Conservation (phyloP, 106 monocot genomes). For the Dioscorea zingiberensis region DNA sequence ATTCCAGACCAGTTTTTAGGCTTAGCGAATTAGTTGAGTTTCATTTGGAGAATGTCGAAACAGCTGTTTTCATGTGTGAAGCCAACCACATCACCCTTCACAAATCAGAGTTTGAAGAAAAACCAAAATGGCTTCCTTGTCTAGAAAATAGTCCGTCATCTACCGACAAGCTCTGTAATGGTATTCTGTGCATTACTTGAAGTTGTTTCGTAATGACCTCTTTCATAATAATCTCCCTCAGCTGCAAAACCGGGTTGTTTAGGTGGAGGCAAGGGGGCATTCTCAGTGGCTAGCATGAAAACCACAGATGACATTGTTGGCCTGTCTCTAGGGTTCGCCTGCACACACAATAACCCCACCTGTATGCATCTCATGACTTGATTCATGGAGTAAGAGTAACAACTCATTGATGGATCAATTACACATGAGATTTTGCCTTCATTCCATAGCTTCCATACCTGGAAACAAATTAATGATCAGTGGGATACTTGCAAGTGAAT, state of each 20-base stretch:
- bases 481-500: too few relatives aligned
- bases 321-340: conserved; percentile 12
- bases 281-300: conserved; percentile 16
- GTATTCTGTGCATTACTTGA: background rate
- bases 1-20: too few relatives aligned
- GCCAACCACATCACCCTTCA: too few relatives aligned
- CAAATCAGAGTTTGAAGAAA: too few relatives aligned
- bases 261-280: background rate
- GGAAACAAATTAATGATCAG: background rate
- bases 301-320: conserved; percentile 16
- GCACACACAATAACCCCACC: conserved; percentile 19
- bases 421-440: conserved; percentile 11
- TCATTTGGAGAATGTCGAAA: too few relatives aligned
- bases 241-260: conserved; percentile 9
- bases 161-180: conserved; percentile 1
- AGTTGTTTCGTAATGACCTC: too few relatives aligned
- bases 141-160: too few relatives aligned
- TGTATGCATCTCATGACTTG: conserved; percentile 16
- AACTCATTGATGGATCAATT: conserved; percentile 13
- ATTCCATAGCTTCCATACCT: conserved; percentile 34
- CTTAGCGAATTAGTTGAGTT: too few relatives aligned
- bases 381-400: background rate
- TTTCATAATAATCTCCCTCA: background rate
- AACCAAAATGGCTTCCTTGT: too few relatives aligned
- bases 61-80: too few relatives aligned